Base-by-base conservation (phyloP, 2,329 filamentous ascomycete species). In the Aquanectria penicillioides region DNA sequence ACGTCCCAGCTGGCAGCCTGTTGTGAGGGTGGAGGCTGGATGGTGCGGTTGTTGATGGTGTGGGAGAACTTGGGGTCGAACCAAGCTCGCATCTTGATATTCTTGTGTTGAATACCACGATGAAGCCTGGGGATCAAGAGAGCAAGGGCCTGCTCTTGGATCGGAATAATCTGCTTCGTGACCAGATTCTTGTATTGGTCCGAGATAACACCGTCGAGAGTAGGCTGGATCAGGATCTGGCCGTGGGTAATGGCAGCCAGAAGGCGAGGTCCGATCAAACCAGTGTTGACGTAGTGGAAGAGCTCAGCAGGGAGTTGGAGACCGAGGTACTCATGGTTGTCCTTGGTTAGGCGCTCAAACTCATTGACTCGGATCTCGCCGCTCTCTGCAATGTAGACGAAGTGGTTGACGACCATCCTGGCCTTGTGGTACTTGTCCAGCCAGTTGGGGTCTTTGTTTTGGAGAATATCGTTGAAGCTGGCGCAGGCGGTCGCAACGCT, bases 261-360 rank as follows among this genome's bases (percentile, higher is more conserved):
- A 31, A 97, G 82, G 43, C 92, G 87, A 20, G 93, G 83, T 23
- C 92, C 88, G 64, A 98, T 87, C 37, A 97, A 80, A 28, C 93
- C 95, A 48, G 86, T 89, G 57, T 93, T 93, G 46, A 97, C 83
- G 74, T 98, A 98, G 75, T 93, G 91, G 73, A 94, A 94, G 15
- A 98, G 82, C 76, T 99, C 95, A 34, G 93, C 88, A 0, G 95
- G 93, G 5, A 99, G 82, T 59, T 94, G 90, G 58, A 96, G 86
- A n/a, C 93, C 93, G 61, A 97, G 86, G 72, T 97, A 94, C 70
- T 94, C 89, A 72, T 96, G 92, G 65, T 95, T 89, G 72, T 98
- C 94, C 40, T 85, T 85, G 2, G 95, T 94, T 17, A 93, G 85
- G 52, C 87, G 83, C 7, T 92, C 89, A 52, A 83, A 85, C 67